Percentiles rank a stretch among this genome's conserved stretches.
These are phyloP conservation scores for Puccinia hordei DNA, from an alignment of 1,284 basidiomycete genomes.

Conservation along the genomic window DNA sequence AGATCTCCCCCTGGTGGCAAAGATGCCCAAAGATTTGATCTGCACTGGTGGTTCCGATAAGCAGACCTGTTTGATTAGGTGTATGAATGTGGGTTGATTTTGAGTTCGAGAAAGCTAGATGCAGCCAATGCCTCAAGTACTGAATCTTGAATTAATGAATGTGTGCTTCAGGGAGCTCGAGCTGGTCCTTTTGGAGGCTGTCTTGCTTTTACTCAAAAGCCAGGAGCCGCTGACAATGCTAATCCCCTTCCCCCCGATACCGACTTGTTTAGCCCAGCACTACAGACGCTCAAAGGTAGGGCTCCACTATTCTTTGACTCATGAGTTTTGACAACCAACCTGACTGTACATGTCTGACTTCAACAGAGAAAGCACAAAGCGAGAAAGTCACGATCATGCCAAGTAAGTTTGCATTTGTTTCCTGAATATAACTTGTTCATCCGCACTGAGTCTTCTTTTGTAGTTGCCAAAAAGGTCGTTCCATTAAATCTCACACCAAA, in stretches of 20 bases:
- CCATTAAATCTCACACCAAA: conserved; percentile 27
- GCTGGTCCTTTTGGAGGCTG: conserved; percentile 50
- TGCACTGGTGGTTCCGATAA: conserved; percentile 48
- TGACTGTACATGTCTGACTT: background rate
- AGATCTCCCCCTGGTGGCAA: conserved; percentile 41
- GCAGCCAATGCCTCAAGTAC: background rate
- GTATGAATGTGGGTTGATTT: conserved; percentile 37
- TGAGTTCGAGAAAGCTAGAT: too few relatives aligned
- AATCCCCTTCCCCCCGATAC: conserved; percentile 32
- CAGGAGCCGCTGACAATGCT: background rate
- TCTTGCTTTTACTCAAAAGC: conserved; percentile 47
- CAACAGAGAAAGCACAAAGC: conserved; percentile 40
- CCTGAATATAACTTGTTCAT: background rate
- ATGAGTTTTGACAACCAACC: background rate
- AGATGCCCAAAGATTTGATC: conserved; percentile 33
- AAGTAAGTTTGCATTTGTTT: conserved; percentile 25
- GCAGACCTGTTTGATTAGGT: conserved; percentile 41
- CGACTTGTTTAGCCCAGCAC: conserved; percentile 23
- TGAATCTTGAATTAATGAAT: background rate
- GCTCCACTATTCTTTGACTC: background rate
- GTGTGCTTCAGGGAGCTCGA: conserved; percentile 26
- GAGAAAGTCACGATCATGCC: conserved; percentile 36
- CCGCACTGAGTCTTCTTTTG: background rate
- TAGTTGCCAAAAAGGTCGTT: conserved; percentile 41
- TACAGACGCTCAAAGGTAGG: conserved; percentile 9